Percentiles rank a stretch among this genome's conserved stretches.
These are phyloP conservation scores for Mycena alexandri DNA, from an alignment of 768 basidiomycete genomes.

Conservation along the genomic window DNA sequence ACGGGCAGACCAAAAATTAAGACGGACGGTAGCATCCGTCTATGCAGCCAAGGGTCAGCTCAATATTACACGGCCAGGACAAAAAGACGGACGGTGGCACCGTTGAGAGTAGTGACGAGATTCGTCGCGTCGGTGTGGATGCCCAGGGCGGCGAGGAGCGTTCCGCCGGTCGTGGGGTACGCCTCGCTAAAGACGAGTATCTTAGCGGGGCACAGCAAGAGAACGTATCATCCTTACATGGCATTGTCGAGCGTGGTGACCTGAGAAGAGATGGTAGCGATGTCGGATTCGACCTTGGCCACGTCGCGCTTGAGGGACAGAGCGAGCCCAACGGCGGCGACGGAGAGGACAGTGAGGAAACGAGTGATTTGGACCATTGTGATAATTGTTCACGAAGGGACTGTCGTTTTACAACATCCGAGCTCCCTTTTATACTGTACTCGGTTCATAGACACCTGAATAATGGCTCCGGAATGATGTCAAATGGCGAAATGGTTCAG, in stretches of 20 bases:
- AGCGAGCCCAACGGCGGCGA: conserved; percentile 42
- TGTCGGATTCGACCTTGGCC: conserved; percentile 47
- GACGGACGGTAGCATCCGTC: conserved; percentile 39
- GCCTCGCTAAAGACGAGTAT: conserved; percentile 26
- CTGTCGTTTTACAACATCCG: not conserved
- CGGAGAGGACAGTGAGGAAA: conserved; percentile 44
- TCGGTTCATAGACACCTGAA: not conserved
- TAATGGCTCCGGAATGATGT: conserved; percentile 7
- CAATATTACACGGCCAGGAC: not conserved
- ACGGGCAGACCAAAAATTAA: not conserved
- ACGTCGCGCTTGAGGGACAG: conserved; percentile 40
- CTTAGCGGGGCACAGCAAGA: no score
- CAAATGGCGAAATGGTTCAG: conserved; percentile 1
- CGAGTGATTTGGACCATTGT: conserved; percentile 32
- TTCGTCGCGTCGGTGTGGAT: conserved; percentile 44
- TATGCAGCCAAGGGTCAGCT: not conserved
- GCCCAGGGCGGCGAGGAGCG: conserved; percentile 40
- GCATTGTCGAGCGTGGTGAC: conserved; percentile 46
- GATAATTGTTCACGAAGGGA: not conserved
- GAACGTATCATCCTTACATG: conserved; percentile 30
- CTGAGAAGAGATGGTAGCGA: conserved; percentile 43
- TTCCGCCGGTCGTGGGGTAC: conserved; percentile 43
- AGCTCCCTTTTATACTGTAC: conserved; percentile 18
- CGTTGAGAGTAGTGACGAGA: conserved; percentile 40
- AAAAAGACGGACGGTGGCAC: conserved; percentile 36